Base-by-base conservation (phyloP, 2,329 filamentous ascomycete genomes). In the Talaromyces sp. region DNA sequence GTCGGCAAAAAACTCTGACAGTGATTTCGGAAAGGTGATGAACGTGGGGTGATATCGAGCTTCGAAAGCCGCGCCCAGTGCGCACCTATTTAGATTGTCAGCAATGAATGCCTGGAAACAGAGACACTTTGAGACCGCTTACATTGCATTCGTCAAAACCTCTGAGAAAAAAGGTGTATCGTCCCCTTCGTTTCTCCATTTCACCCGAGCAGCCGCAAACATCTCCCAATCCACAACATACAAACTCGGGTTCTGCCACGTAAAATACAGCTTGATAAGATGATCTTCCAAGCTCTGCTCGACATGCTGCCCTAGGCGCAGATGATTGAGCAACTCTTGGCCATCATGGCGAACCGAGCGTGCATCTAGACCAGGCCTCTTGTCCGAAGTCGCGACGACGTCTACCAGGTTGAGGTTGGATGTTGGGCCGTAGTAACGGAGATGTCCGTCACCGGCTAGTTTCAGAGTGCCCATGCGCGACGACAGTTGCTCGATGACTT, bases 231-330 rank as follows among this genome's bases (percentile, higher is more conserved):
- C 78, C 2, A 82, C 77, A 1, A 80, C 73, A 53, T 80, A 77
- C 53, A 78, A 76, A 50, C 75, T 76, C 5, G 79, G 73, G 54
- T 82, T 80, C 65, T 82, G 78, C 79, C 80, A 82, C 1, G 78
- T 75, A 60, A 82, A 82, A 60, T 78, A 82, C 0, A 81, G 71
- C 36, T 76, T 72, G 5, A 79, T 70, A 1, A 82, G 72, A 66
- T 81, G 80, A 31, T 76, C 72, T 59, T 80, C 79, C 5, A 81
- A 64, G 4, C 69, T 72, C 23, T 72, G 70, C 34, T 78, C 75
- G 16, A 80, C 75, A 4, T 71, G 60, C 63, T 79, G 76, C 18
- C 74, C 74, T 12, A 81, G 69, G 1, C 77, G 74, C 18, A 78
- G 72, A 52, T 79, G 73, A 50, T 77, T 76, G 23, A 80, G 64